Conservation (phyloP, 495 filamentous ascomycete species). For the Neurospora sp. region DNA sequence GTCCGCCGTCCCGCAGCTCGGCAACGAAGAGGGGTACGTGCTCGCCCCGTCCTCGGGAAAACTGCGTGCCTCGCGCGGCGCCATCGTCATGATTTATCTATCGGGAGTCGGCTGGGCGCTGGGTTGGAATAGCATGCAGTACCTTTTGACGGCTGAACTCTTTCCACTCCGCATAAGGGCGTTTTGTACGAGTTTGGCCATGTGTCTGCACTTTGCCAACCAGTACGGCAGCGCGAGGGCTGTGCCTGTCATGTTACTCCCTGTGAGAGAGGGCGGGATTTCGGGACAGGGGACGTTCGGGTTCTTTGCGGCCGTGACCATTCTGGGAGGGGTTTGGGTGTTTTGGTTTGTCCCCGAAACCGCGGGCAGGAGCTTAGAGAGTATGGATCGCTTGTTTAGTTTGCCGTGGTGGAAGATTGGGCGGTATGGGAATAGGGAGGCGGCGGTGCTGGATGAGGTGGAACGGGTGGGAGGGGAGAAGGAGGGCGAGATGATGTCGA, state of each 20-base stretch:
- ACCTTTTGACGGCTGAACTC: constrained; percentile 64
- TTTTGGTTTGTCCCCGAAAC: constrained; percentile 59
- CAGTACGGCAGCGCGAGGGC: constrained; percentile 60
- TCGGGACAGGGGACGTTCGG: constrained; percentile 48
- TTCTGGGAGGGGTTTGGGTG: constrained; percentile 45
- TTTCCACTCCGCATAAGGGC: constrained; percentile 54
- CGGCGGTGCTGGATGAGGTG: constrained; percentile 35
- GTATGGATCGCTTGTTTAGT: constrained; percentile 59
- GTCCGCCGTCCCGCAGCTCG: constrained; percentile 39
- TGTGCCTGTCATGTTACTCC: constrained; percentile 47
- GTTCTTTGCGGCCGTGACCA: constrained; percentile 54
- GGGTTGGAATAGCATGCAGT: constrained; percentile 69
- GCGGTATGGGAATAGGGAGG: constrained; percentile 46
- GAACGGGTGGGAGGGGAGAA: constrained; percentile 16
- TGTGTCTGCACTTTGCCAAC: constrained; percentile 58
- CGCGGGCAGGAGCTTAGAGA: constrained; percentile 49
- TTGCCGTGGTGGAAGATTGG: constrained; percentile 60
- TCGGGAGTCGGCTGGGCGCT: constrained; percentile 60
- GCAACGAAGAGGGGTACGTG: constrained; percentile 21
- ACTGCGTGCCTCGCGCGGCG: constrained; percentile 37
- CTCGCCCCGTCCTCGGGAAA: constrained; percentile 15
- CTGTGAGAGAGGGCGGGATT: constrained; percentile 35
- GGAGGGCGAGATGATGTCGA: constrained; percentile 7
- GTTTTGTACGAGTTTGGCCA: constrained; percentile 39
- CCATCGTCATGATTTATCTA: constrained; percentile 57